Evolutionary conservation across 2,329 filamentous ascomycete genomes (phyloP).

Genomic region (Claviceps arundinis): DNA sequence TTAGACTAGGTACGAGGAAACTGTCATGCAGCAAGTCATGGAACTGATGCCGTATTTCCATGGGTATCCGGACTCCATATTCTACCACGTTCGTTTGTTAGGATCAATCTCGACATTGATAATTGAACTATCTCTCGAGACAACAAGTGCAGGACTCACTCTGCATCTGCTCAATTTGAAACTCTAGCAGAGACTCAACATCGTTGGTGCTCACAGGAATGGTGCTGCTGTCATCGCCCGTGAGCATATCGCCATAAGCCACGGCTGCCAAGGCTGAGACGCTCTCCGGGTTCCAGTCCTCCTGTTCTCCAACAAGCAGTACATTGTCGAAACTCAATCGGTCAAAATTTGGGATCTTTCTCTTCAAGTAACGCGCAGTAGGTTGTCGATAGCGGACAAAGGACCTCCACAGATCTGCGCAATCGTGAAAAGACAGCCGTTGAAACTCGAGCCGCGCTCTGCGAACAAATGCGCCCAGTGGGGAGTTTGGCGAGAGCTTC

Average conservation of each 20-base stretch:
- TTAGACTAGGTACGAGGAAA: slow-evolving; percentile 55
- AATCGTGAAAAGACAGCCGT: slow-evolving; percentile 66
- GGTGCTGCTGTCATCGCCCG: slow-evolving; percentile 25
- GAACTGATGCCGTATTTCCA: slow-evolving; percentile 59
- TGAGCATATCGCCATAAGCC: slow-evolving; percentile 39
- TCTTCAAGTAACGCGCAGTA: slow-evolving; percentile 52
- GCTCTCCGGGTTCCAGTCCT: slow-evolving; percentile 33
- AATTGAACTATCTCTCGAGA: background rate
- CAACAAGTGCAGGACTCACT: slow-evolving; percentile 32
- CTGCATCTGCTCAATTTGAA: slow-evolving; percentile 80
- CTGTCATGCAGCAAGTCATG: slow-evolving; percentile 54
- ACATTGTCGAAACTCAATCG: slow-evolving; percentile 45
- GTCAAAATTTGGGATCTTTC: slow-evolving; percentile 46
- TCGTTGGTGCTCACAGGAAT: slow-evolving; percentile 60
- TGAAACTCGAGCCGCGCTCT: slow-evolving; percentile 68
- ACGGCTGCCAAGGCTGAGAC: slow-evolving; percentile 33
- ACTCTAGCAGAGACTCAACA: slow-evolving; percentile 68
- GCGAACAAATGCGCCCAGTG: slow-evolving; percentile 69
- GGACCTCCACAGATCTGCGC: slow-evolving; percentile 64
- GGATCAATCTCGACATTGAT: no score
- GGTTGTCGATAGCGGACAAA: slow-evolving; percentile 72
- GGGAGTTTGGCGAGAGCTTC: slow-evolving; percentile 57
- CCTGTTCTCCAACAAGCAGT: slow-evolving; percentile 33
- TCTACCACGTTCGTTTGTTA: slow-evolving; percentile 28
- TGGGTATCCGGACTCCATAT: slow-evolving; percentile 64